Conservation (phyloP, 192 early-diverging fungal species). For the Umbelopsis ramanniana region DNA sequence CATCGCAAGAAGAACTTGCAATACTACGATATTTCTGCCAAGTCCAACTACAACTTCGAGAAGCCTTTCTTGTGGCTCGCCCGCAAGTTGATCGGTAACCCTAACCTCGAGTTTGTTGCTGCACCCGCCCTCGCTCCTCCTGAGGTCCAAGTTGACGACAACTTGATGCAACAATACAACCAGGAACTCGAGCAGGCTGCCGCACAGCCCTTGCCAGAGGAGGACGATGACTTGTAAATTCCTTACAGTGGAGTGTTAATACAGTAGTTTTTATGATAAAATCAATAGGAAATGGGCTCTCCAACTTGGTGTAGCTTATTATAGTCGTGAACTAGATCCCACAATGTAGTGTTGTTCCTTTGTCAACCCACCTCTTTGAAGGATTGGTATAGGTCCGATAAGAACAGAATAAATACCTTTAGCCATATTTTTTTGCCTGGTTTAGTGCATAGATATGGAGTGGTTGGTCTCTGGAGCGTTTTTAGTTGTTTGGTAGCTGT, state of each 20-base stretch:
- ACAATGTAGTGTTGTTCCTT: no score
- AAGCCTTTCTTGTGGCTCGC: constrained; percentile 99
- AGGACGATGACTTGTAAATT: constrained; percentile 56
- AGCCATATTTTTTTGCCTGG: no score
- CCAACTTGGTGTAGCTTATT: no score
- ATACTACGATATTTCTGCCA: constrained; percentile 99
- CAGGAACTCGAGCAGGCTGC: constrained; percentile 80
- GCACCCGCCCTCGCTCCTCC: constrained; percentile 96
- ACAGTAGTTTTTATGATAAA: neutral
- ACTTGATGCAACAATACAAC: constrained; percentile 79
- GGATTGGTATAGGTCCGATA: no score
- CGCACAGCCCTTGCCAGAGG: constrained; percentile 84
- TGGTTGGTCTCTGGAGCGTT: no score
- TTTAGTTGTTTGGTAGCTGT: no score
- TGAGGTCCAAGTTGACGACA: constrained; percentile 85
- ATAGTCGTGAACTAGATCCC: no score
- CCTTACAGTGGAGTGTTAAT: neutral
- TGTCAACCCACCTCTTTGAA: no score
- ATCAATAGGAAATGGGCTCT: no score
- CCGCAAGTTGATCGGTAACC: constrained; percentile 94
- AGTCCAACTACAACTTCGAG: constrained; percentile 99
- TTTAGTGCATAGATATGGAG: no score
- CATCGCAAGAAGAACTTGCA: constrained; percentile 99
- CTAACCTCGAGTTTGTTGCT: constrained; percentile 95
- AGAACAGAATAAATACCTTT: no score